These are phyloP conservation scores for Dactylellina parvicollis DNA, from an alignment of 2,329 filamentous ascomycete genomes.

Conservation along the genomic window DNA sequence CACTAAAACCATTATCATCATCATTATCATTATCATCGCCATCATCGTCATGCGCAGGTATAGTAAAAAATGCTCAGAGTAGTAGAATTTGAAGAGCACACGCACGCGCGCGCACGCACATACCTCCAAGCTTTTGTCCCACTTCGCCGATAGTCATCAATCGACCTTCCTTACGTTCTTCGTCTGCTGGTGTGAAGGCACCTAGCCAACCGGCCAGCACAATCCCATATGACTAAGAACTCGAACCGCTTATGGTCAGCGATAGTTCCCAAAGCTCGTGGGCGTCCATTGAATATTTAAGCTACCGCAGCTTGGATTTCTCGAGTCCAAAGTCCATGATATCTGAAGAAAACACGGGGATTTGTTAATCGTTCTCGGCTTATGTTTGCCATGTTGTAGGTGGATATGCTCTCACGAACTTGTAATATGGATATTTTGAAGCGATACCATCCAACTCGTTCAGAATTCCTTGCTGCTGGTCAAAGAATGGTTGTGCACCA, in stretches of 20 bases:
- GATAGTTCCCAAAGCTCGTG: neutral
- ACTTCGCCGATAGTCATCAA: constrained; percentile 90
- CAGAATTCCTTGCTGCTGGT: constrained; percentile 76
- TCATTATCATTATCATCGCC: neutral
- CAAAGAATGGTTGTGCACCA: constrained; percentile 75
- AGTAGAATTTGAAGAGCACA: neutral
- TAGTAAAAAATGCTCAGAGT: too few species aligned
- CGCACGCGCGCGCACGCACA: neutral
- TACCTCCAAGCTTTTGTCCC: constrained; percentile 78
- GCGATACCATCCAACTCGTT: constrained; percentile 76
- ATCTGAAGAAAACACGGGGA: constrained; percentile 64
- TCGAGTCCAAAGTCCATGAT: constrained; percentile 86
- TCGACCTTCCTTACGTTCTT: constrained; percentile 68
- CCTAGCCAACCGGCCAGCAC: constrained; percentile 80
- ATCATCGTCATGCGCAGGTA: neutral
- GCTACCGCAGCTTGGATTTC: constrained; percentile 81
- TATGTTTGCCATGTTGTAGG: neutral
- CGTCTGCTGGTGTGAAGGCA: constrained; percentile 66
- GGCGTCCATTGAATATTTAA: neutral
- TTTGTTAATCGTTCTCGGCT: neutral
- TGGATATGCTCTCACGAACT: constrained; percentile 65
- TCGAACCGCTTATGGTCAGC: neutral
- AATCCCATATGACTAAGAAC: constrained; percentile 67
- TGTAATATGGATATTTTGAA: constrained; percentile 94
- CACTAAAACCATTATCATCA: constrained; percentile 66